Conservation (phyloP, 1,284 basidiomycete genomes). For the Ustilago lituana region DNA sequence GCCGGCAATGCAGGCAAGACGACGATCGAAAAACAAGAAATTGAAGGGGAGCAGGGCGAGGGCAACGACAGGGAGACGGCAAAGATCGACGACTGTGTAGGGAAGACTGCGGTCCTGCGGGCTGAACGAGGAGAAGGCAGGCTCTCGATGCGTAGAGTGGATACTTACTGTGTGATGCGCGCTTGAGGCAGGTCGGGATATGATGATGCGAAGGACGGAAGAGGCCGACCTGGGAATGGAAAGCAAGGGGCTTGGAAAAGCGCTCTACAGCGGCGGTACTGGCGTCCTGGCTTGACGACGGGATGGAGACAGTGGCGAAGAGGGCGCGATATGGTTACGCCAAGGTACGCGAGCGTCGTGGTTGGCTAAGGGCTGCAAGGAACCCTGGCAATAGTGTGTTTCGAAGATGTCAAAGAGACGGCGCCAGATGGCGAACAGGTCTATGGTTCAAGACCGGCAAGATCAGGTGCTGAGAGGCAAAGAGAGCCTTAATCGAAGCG, state of each 20-base stretch:
- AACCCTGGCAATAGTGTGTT: background rate
- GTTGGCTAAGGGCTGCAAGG: conserved; percentile 13
- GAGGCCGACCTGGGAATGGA: conserved; percentile 4
- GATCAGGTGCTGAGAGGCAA: too few species aligned
- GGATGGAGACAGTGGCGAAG: too few species aligned
- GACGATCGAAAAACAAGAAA: conserved; percentile 1
- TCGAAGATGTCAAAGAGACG: background rate
- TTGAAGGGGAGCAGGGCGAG: background rate
- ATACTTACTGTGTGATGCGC: too few species aligned
- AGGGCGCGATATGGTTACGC: background rate
- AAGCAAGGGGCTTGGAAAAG: conserved; percentile 12
- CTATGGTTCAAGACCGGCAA: too few species aligned
- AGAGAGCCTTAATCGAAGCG: too few species aligned
- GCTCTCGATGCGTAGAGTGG: background rate
- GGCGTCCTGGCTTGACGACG: too few species aligned
- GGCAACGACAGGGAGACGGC: too few species aligned
- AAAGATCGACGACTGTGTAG: too few species aligned
- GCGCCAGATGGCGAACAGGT: background rate
- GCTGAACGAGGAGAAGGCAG: background rate
- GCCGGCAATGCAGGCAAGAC: conserved; percentile 7
- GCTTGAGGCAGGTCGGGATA: too few species aligned
- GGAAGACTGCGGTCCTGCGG: too few species aligned
- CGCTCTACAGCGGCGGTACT: background rate
- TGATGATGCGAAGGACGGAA: background rate
- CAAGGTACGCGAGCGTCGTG: conserved; percentile 15